Base-by-base conservation (phyloP, 148 eudicot species). In the Nepenthes gracilis region DNA sequence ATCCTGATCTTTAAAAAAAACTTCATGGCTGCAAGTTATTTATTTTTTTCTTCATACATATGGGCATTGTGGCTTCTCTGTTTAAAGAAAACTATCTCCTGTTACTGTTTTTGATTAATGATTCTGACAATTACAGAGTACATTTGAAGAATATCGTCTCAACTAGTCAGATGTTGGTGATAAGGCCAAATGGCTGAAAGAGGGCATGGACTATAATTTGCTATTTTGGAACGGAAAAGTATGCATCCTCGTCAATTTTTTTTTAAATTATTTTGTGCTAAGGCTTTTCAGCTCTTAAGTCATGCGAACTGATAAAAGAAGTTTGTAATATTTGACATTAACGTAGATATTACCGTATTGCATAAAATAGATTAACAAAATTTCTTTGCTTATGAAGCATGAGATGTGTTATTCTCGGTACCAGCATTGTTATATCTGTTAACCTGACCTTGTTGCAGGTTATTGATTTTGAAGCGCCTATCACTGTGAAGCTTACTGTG, bases 391-490 rank as follows among this genome's bases (percentile, higher is more conserved):
- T 23, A 23, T 23, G 23, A 23, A 23, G 23, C 23, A 23, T 0
- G 23, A 23, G 23, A 23, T 23, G 23, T 23, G 23, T 23, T 23
- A 23, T 23, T 23, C 23, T 23, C 23, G 0, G 23, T 23, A 23
- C 23, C 23, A 23, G 23, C 23, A 23, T 23, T 23, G 23, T 23
- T 40, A 23, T 23, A 23, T 1, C 54, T 50, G 48, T 12, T 67
- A 36, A 43, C 9, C 62, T 70, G n/a, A 63, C 33, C 43, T 56
- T 32, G 23, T 50, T 75, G 63, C 69, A 81, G 87, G 57, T 54
- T 59, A 92, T 92, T 61, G 98, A 78, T 73, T 77, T 92, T 73
- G 98, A 92, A 69, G 80, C 88, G 61, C 98, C 98, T 62, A 77
- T 77, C 60, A 80, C 73, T 33, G 86, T 85, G 63, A 88, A 80